Evolutionary conservation across 179 eudicot genomes (phyloP).

Genomic region (Silene coronaria): DNA sequence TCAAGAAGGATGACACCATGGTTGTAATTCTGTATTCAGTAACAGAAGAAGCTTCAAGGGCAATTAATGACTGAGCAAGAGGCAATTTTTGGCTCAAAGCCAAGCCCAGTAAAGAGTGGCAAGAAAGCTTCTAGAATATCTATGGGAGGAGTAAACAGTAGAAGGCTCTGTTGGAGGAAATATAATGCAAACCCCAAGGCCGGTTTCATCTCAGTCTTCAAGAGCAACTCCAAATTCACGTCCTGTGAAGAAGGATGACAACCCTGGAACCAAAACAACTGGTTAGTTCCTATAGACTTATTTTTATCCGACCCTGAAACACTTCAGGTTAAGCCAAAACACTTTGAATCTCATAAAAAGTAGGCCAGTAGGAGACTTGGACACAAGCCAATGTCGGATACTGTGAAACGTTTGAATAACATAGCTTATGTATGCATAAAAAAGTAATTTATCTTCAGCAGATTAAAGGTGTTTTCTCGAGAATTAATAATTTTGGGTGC

Average conservation of each 20-base stretch:
- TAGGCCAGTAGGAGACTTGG: neutral
- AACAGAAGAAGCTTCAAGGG: slow-evolving; percentile 93
- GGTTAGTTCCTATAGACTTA: slow-evolving; percentile 37
- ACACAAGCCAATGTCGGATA: neutral
- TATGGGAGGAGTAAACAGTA: slow-evolving; percentile 48
- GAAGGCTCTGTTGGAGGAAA: slow-evolving; percentile 76
- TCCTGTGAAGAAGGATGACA: slow-evolving; percentile 52
- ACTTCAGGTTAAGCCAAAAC: neutral
- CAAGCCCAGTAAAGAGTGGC: slow-evolving; percentile 79
- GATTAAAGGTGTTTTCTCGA: neutral
- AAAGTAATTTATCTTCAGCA: neutral
- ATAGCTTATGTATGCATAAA: neutral
- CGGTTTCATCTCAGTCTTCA: slow-evolving; percentile 31
- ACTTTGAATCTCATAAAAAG: neutral
- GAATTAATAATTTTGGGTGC: neutral
- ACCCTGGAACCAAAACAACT: slow-evolving; percentile 37
- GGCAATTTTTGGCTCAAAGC: slow-evolving; percentile 90
- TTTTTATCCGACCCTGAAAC: neutral
- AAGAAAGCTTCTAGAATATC: slow-evolving; percentile 63
- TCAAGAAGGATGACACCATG: neutral
- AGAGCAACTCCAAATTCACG: slow-evolving; percentile 64
- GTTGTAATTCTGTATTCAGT: slow-evolving; percentile 41
- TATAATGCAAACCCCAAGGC: slow-evolving; percentile 61
- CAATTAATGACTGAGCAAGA: slow-evolving; percentile 90
- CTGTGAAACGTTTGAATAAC: neutral